Evolutionary conservation across 352 stramenopile genomes (phyloP), one percentile per base, ranked within the genome.

Genomic region (Pythium folliculosum): DNA sequence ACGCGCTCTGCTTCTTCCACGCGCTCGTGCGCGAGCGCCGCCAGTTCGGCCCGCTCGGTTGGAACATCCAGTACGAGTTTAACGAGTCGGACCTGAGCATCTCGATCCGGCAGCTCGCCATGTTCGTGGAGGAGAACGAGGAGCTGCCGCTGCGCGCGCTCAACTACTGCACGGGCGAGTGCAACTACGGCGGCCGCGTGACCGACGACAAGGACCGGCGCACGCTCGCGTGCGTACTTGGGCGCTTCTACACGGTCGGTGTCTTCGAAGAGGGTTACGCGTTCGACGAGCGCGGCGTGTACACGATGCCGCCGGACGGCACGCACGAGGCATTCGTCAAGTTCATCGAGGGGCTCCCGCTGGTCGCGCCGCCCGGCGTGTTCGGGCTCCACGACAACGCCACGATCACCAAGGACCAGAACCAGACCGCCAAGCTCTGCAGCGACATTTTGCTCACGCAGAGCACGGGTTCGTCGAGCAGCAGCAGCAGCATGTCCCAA

Each of bases 51-150:
- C 89, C 94, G 22, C 80, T 98, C 3, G 95, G 95, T 13, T 98
- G 94, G 92, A 98, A 98, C 67, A 98, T 98, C 54, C 92, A 96
- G 66, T 98, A 98, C 73, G 95, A 98, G 73, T 98, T 98, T 67
- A 98, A 97, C 68, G 92, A 97, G 75, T 97, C 87, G 1, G 95
- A 98, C 63, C 57, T 98, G 49, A 84, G 85, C 44, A 98, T 98
- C 67, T 96, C 81, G 47, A 97, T 95, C 60, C 86, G 87, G 7
- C 92, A 98, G 67, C 72, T 98, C 6, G 88, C 90, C 53, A 97
- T 98, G 80, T 98, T 95, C 67, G 63, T 98, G 13, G 92, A 98
- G 60, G 84, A 95, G 66, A 95, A 94, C 51, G 92, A 92, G 23
- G 84, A 97, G 53, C 82, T 93, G 40, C 91, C 90, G 32, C 68